Base-by-base conservation (phyloP, 108 stramenopile species). In the Fragilaria radians region DNA sequence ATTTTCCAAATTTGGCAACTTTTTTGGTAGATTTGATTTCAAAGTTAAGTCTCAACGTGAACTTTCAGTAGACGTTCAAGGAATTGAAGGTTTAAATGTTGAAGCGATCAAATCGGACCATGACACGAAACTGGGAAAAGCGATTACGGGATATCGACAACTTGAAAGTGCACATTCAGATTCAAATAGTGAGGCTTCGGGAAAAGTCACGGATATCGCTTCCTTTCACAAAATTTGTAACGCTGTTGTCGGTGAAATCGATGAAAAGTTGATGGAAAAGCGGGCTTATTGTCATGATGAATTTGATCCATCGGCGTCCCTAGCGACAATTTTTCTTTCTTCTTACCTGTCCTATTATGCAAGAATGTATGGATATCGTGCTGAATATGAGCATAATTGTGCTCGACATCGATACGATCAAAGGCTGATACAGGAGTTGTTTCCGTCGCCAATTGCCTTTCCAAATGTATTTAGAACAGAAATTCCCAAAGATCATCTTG, bases 291-390 rank as follows among this genome's bases (percentile, higher is more conserved):
- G 52, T 27, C 28, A 28, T 2, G 24, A 53, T 28, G 7, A 53
- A 18, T 3, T 28, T 18, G 52, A 24, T 28, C 26, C 52, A 3
- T n/a, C 52, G n/a, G 19, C 22, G 26, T 53, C 52, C 24, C 5
- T 53, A 28, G 25, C 52, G 18, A 24, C 25, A 24, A 53, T 53
- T 3, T 53, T 53, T 24, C 24, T 53, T 1, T 53, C 52, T n/a
- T 3, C 26, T 2, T 5, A 24, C 19, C 27, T 53, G 24, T 24
- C 52, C 2, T 24, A 25, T 18, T 24, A 24, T n/a, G 24, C 22
- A 28, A 24, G 52, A 24, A 28, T 53, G 1, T 24, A 25, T 24
- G 52, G 52, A 1, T 25, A 18, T 18, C 3, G 2, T 3, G 28
- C 28, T 24, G 2, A n/a, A 2, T 53, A 53, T 24, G 26, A 28